These are phyloP conservation scores for Ustilago tritici DNA, from an alignment of 1,284 basidiomycete species.

Conservation along the genomic window DNA sequence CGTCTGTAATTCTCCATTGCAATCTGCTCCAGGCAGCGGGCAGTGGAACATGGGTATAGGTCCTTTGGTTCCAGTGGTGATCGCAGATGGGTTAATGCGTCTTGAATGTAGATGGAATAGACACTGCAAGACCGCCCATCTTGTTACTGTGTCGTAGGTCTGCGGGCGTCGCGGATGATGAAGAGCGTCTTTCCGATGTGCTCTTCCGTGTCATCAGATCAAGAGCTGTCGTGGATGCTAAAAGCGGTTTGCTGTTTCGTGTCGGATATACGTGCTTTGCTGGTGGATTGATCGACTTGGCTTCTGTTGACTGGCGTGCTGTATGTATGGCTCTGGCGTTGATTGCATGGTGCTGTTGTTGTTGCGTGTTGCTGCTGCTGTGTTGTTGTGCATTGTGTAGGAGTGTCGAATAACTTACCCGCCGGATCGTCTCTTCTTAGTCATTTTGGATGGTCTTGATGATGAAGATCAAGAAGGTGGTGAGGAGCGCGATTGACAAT, in stretches of 20 bases:
- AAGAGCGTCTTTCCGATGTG: too few species aligned
- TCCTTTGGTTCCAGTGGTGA: too few species aligned
- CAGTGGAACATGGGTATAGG: too few species aligned
- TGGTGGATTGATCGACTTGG: neutral
- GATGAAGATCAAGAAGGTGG: constrained; percentile 47
- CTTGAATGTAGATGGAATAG: too few species aligned
- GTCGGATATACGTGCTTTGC: neutral
- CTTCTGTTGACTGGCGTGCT: neutral
- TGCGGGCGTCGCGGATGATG: too few species aligned
- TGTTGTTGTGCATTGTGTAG: constrained; percentile 1
- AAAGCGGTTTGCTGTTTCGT: neutral
- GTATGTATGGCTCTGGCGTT: neutral
- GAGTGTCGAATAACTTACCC: constrained; percentile 54
- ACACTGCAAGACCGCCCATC: too few species aligned
- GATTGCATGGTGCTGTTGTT: constrained; percentile 1
- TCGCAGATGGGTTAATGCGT: too few species aligned
- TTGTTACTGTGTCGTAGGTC: too few species aligned
- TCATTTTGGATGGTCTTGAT: constrained; percentile 73
- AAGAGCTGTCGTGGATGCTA: too few species aligned
- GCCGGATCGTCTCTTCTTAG: constrained; percentile 97
- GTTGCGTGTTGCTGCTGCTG: neutral
- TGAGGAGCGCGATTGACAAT: constrained; percentile 21
- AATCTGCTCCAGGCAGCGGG: too few species aligned
- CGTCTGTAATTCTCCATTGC: too few species aligned
- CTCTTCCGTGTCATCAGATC: too few species aligned